phyloP scores from a whole-genome alignment of 192 early-diverging fungal species.

The Gamsiella multidivaricata region DNA sequence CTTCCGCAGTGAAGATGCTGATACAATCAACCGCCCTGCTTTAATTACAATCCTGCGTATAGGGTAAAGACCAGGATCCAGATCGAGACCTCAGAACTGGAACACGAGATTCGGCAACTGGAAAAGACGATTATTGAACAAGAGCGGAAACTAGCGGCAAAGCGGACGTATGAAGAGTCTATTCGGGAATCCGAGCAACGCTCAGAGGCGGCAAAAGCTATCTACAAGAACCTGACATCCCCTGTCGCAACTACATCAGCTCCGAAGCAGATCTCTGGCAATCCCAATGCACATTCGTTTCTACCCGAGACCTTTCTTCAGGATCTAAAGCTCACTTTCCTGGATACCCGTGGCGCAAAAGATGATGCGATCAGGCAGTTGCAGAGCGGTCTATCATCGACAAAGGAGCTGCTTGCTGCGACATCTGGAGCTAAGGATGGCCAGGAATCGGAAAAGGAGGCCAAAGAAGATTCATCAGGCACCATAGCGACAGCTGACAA shows the following conservation, averaged over 20 bases:
- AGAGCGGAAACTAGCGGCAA: slow-evolving; percentile 32
- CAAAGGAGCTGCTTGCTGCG: slow-evolving; percentile 13
- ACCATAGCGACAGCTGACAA: background rate
- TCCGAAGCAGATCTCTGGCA: background rate
- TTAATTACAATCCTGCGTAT: background rate
- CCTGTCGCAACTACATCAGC: slow-evolving; percentile 8
- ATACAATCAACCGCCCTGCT: background rate
- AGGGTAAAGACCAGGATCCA: slow-evolving; percentile 36
- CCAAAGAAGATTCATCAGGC: background rate
- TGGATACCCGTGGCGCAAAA: slow-evolving; percentile 33
- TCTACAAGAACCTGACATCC: slow-evolving; percentile 29
- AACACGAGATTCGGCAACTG: slow-evolving; percentile 30
- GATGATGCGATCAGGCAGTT: slow-evolving; percentile 19
- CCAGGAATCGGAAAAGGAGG: background rate
- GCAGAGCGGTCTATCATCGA: slow-evolving; percentile 22
- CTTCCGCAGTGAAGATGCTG: too few relatives aligned
- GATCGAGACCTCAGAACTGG: slow-evolving; percentile 39
- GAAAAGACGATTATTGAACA: slow-evolving; percentile 32
- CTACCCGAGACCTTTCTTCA: slow-evolving; percentile 36
- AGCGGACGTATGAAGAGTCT: slow-evolving; percentile 32
- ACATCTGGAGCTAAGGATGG: background rate
- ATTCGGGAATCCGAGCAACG: slow-evolving; percentile 30
- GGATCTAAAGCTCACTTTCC: slow-evolving; percentile 35
- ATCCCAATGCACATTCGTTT: slow-evolving; percentile 17
- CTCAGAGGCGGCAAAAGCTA: slow-evolving; percentile 28